A percentile compares a stretch with the other conserved stretches of the same genome.
Conservation (phyloP, 1,284 basidiomycete species). For the Leccinum pachyderme region DNA sequence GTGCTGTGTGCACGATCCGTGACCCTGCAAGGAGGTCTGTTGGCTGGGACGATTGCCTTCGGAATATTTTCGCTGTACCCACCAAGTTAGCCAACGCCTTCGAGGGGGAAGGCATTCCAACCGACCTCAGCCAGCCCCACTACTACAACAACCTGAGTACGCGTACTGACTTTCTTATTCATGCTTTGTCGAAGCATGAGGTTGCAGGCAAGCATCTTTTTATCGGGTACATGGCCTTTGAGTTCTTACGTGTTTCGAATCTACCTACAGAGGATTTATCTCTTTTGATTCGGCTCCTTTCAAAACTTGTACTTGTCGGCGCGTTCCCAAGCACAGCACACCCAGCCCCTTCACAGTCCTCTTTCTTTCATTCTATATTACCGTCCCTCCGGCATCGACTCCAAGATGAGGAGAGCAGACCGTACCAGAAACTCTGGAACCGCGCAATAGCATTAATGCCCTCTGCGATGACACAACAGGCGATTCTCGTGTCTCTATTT, state of each 20-base stretch:
- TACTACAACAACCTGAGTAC: conserved; percentile 55
- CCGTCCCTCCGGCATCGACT: conserved; percentile 48
- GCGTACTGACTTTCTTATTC: conserved; percentile 53
- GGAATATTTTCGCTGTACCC: conserved; percentile 59
- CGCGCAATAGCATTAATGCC: conserved; percentile 47
- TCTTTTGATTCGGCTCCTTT: conserved; percentile 50
- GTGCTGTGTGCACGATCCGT: conserved; percentile 41
- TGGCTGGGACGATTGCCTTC: conserved; percentile 70
- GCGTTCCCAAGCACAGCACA: conserved; percentile 54
- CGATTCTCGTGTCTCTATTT: conserved; percentile 59
- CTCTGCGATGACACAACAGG: conserved; percentile 52
- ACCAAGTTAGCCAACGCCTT: conserved; percentile 66
- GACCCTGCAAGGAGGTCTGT: conserved; percentile 34
- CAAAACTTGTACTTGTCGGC: conserved; percentile 65
- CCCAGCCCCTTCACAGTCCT: conserved; percentile 53
- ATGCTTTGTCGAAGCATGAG: conserved; percentile 27
- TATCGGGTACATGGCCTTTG: background rate
- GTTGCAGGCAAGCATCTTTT: conserved; percentile 32
- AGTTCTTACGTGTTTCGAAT: conserved; percentile 13
- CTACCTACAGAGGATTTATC: conserved; percentile 28
- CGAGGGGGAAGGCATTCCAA: conserved; percentile 41
- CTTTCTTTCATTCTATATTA: conserved; percentile 57
- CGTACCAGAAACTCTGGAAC: conserved; percentile 54
- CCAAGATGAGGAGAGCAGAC: conserved; percentile 15
- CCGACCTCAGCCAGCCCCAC: conserved; percentile 46